Base-by-base conservation (phyloP, 2,329 filamentous ascomycete genomes). In the Pochonia chlamydosporia region DNA sequence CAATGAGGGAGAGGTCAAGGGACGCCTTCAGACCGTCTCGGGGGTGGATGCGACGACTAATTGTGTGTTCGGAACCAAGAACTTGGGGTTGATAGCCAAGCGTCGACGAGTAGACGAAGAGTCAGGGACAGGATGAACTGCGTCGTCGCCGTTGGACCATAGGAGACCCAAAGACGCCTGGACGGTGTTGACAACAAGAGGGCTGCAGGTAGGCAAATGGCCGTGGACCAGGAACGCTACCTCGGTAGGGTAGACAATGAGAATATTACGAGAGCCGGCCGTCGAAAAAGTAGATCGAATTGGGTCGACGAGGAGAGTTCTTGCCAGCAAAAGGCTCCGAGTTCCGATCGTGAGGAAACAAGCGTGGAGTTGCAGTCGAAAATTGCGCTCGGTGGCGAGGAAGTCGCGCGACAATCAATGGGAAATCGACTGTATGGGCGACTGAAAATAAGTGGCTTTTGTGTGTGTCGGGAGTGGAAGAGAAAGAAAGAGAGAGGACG, bases 321-420 rank as follows among this genome's bases (percentile, higher is more conserved):
- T 26, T 23, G 21, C 33, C 16, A n/a, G 8, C 14, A 28, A n/a
- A 23, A 25, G 21, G 46, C 16, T 20, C 31, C 5, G 31, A 35
- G 8, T 35, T 8, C 31, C 16, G 20, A 18, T 14, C 14, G n/a
- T 35, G n/a, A 10, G 14, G 9, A 30, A 37, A 44, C 35, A 28
- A 26, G 23, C n/a, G n/a, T n/a, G n/a, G 14, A 11, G 25, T 13
- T 35, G 11, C 42, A 31, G 42, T 11, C 21, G n/a, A 44, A 30
- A 30, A 26, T 41, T 48, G 42, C 46, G 42, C 46, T 36, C 35
- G 41, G 37, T 39, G 41, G 18, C 30, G 14, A 43, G 23, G 24
- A 28, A 40, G 24, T 41, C 33, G 42, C 36, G 35, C 42, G 42
- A 42, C 26, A 40, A 28, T n/a, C n/a, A n/a, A n/a, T n/a, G n/a